Base-by-base conservation (phyloP, 805 yeast species). In the Saturnispora ahearnii region DNA sequence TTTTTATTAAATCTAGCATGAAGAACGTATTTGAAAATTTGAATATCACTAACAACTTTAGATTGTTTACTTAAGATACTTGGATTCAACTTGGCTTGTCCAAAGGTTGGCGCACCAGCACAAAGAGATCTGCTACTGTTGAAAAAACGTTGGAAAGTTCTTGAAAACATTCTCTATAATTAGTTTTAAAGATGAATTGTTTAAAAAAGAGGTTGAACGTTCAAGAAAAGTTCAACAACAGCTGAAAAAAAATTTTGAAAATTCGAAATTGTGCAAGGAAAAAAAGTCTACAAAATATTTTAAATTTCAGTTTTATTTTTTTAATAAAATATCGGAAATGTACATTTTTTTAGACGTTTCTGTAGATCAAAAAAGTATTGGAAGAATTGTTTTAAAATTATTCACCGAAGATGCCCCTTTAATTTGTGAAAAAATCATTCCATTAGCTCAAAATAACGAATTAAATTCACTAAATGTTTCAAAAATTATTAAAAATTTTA, bases 1-100 rank as follows among this genome's bases (percentile, higher is more conserved):
- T 90, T 91, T 62, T 81, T 81, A 49, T 83, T 79, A 69, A 89
- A 90, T 30, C 73, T 69, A 52, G 88, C 87, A 66, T 86, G 86
- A 49, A 91, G 64, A 48, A 85, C 80, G 71, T 88, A 83, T 60
- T 81, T 79, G 28, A 84, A 82, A 24, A 61, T 57, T 45, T 62
- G 60, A 52, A 59, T 56, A 26, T 61, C 56, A 5, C 46, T 52
- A 37, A 46, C 29, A 38, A 51, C 51, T 45, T 57, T 55, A 44
- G 54, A 29, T 33, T 46, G 42, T 12, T 33, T 44, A 29, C 42
- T 46, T 28, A 49, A 40, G 40, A 50, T 51, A 33, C 49, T 41
- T 45, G 54, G 53, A 47, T 53, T 37, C 29, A 55, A 45, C 44
- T 61, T 50, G 15, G 62, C 59, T 18, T 64, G 59, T 4, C 66